These are phyloP conservation scores for Hymenoscyphus albidus DNA, from an alignment of 2,329 filamentous ascomycete genomes.

Conservation along the genomic window DNA sequence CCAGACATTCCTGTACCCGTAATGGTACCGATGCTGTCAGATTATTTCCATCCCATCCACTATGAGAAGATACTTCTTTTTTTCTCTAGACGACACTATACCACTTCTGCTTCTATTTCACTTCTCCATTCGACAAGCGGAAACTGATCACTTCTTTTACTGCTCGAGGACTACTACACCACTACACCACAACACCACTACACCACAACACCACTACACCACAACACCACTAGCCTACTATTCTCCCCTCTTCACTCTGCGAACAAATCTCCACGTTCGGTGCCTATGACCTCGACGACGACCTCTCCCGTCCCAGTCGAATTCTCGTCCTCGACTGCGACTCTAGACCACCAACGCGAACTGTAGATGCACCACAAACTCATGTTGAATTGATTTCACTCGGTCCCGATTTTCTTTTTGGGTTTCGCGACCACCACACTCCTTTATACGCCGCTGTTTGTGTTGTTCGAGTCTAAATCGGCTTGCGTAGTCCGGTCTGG, in stretches of 20 bases:
- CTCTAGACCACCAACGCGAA: not conserved
- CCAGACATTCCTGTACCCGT: no score
- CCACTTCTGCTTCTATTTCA: no score
- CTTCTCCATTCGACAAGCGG: no score
- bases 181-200: not conserved
- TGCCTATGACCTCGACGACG: not conserved
- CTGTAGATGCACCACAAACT: not conserved
- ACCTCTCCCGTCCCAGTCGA: not conserved
- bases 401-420: constrained; percentile 1
- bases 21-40: no score
- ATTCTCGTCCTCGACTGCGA: not conserved
- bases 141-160: no score
- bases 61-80: no score
- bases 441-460: constrained; percentile 3
- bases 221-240: no score
- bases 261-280: not conserved
- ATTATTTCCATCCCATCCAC: no score
- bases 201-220: no score
- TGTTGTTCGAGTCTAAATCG: not conserved
- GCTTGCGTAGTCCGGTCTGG: not conserved
- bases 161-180: no score
- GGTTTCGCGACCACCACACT: constrained; percentile 8
- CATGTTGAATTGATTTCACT: not conserved
- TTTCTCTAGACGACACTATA: no score
- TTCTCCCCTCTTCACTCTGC: not conserved